Base-by-base conservation (phyloP, 192 early-diverging fungal species). In the Mortierella alpina region DNA sequence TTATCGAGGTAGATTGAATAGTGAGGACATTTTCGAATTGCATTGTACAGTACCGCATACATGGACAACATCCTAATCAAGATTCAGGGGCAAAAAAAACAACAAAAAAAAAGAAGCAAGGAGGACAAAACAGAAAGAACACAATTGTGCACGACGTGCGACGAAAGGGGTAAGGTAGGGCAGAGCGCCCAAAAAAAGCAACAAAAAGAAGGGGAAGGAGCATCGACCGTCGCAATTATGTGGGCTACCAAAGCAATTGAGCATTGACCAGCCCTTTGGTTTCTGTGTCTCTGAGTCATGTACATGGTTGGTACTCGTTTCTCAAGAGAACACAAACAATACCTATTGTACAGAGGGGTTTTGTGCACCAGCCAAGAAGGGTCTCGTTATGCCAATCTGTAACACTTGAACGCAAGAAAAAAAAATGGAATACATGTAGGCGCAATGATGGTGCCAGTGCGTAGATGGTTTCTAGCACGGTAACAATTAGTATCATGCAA, bases 41-140 rank as follows among this genome's bases (percentile, higher is more conserved):
- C 22, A 41, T 58, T 17, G 23, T 44, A 14, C 9, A 63, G 15
- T 12, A 17, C 12, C 51, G 46, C 50, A 50, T 57, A 15, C 40
- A 51, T 49, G 62, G 46, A 23, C 45, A 59, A 40, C 57, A 54
- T 59, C 40, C 59, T 70, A n/a, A 44, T 13, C 41, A 70, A 45
- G 49, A 52, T 60, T 62, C 59, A 62, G 58, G 68, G 68, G 59
- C 68, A 42, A 68, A n/a, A 55, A 48, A 59, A 55, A 55, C n/a
- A n/a, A n/a, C n/a, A 40, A 20, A 23, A 57, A 40, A 41, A 60
- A 41, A 60, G 59, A 39, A 23, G 59, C 12, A 60, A 60, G 31
- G 42, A 60, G 18, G 7, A 20, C 13, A 57, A 40, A 41, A 60
- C 8, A 60, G 59, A 39, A 23, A 40, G 6, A 60, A 60, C 13